Conservation (phyloP, 139 green algal species). For the Chlorella sp. region DNA sequence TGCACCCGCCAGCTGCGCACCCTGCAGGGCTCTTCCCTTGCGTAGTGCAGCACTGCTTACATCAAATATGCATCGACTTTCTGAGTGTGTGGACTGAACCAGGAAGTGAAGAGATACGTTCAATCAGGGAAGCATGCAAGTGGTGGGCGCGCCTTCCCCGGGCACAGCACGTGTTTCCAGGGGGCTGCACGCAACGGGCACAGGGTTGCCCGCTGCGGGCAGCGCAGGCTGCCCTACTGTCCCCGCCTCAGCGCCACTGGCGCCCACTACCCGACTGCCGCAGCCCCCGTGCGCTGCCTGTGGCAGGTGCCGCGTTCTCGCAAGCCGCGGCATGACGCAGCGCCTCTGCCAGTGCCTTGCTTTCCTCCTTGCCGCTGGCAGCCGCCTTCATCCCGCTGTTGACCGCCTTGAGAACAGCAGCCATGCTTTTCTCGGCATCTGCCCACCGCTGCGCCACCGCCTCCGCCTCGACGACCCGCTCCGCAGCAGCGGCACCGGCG, state of each 20-base stretch:
- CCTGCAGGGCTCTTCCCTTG: neutral
- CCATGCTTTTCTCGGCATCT: neutral
- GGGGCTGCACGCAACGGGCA: too few species aligned
- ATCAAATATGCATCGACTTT: too few species aligned
- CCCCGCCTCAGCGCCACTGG: slow-evolving; percentile 15
- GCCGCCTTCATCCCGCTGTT: slow-evolving; percentile 10
- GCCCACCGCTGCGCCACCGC: neutral
- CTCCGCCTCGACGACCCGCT: slow-evolving; percentile 13
- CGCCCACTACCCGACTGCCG: slow-evolving; percentile 14
- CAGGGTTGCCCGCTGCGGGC: too few species aligned
- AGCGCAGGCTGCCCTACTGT: neutral
- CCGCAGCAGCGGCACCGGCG: neutral
- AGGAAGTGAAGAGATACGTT: too few species aligned
- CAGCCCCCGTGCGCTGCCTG: neutral
- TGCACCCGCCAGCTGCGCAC: neutral
- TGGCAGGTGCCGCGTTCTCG: neutral
- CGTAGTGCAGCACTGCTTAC: too few species aligned
- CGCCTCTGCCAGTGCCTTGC: slow-evolving; percentile 12
- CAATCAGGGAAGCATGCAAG: too few species aligned
- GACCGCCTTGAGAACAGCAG: neutral
- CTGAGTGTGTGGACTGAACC: too few species aligned
- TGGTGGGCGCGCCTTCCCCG: too few species aligned
- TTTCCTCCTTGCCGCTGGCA: slow-evolving; percentile 5
- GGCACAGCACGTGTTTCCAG: too few species aligned
- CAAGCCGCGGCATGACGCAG: neutral